Percentiles rank a stretch among this genome's conserved stretches.
phyloP scores from a whole-genome alignment of 805 yeast genomes.

The Barnettozyma wickerhamii region DNA sequence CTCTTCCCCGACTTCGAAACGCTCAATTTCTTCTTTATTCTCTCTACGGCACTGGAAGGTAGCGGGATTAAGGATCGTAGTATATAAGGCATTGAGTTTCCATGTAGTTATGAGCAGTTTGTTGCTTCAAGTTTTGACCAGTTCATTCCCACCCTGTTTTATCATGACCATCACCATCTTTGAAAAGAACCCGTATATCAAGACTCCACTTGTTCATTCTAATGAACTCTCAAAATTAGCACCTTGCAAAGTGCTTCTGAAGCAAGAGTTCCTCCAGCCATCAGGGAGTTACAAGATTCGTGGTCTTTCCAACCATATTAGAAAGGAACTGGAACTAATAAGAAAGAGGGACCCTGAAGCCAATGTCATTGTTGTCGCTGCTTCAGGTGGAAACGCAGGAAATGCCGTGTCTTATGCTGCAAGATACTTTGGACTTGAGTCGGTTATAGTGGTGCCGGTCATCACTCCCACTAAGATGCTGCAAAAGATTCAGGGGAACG shows the following conservation, averaged over 20 bases:
- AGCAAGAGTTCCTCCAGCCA: constrained; percentile 51
- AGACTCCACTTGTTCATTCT: constrained; percentile 37
- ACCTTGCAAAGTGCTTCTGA: constrained; percentile 39
- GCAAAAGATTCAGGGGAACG: constrained; percentile 39
- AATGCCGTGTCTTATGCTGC: constrained; percentile 51
- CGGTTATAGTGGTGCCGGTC: constrained; percentile 59
- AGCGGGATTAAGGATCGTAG: too few relatives aligned
- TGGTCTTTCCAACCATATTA: constrained; percentile 47
- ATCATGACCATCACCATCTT: constrained; percentile 1
- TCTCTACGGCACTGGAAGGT: too few relatives aligned
- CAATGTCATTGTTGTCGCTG: constrained; percentile 40
- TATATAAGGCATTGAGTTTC: too few relatives aligned
- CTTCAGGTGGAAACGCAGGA: constrained; percentile 56
- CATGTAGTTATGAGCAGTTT: too few relatives aligned
- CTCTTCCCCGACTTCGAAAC: too few relatives aligned
- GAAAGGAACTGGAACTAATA: constrained; percentile 27
- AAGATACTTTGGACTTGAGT: constrained; percentile 29
- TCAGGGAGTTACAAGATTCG: constrained; percentile 55
- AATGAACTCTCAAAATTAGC: constrained; percentile 25
- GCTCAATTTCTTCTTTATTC: too few relatives aligned
- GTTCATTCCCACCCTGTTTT: too few relatives aligned
- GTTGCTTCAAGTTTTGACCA: too few relatives aligned
- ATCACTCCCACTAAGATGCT: constrained; percentile 43
- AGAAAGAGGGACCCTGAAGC: constrained; percentile 23
- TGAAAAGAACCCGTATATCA: constrained; percentile 16